These are phyloP conservation scores for Paecilomyces dactylethromorphus DNA, from an alignment of 2,329 filamentous ascomycete species.

Conservation along the genomic window DNA sequence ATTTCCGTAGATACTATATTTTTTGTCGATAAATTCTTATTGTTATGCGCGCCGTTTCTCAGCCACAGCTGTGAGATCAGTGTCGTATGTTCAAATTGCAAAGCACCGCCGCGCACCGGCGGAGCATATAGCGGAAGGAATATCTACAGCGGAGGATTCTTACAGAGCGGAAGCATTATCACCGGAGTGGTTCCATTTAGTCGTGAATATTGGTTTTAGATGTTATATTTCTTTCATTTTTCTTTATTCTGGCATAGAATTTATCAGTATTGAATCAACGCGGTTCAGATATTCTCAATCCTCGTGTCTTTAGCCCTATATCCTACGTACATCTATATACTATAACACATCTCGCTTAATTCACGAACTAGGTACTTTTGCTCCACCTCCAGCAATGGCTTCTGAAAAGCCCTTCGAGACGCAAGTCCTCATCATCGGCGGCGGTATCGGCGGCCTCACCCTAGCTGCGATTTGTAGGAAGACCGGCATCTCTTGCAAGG, in stretches of 20 bases:
- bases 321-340: background rate
- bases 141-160: background rate
- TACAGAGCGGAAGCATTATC: background rate
- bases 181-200: background rate
- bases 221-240: background rate
- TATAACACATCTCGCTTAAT: background rate
- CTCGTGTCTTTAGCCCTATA: background rate
- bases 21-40: background rate
- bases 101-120: background rate
- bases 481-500: background rate
- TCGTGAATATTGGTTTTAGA: background rate
- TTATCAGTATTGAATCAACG: background rate
- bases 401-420: background rate
- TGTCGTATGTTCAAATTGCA: background rate
- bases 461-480: background rate
- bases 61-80: background rate
- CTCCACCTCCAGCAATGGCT: background rate
- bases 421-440: background rate
- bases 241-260: background rate
- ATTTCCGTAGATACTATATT: background rate
- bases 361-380: background rate
- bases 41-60: background rate
- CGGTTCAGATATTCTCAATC: background rate
- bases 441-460: background rate
- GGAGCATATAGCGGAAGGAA: background rate